Conservation (phyloP, 441 rosid species). For the Croton laevigatus region DNA sequence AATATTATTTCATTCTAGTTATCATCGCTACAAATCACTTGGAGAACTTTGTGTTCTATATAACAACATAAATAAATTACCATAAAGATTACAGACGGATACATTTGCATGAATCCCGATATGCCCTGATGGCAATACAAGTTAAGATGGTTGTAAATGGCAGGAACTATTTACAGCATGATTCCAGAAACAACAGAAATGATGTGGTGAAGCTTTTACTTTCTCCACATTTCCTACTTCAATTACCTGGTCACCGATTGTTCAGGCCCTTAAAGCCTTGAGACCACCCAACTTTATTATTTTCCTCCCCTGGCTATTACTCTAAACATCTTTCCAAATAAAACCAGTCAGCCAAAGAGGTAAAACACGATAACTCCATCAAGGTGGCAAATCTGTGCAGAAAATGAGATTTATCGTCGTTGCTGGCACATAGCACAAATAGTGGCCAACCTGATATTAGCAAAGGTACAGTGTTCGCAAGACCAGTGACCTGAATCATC, state of each 20-base stretch:
- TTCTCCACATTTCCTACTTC: slow-evolving; percentile 16
- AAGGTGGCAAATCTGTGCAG: slow-evolving; percentile 2
- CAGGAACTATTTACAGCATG: slow-evolving; percentile 25
- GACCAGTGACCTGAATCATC: slow-evolving; percentile 73
- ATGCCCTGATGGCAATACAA: background rate
- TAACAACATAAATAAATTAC: slow-evolving; percentile 16
- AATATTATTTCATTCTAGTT: slow-evolving; percentile 23
- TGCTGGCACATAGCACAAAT: slow-evolving; percentile 82
- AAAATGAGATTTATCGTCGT: slow-evolving; percentile 32
- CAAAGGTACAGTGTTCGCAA: slow-evolving; percentile 86
- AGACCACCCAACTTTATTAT: slow-evolving; percentile 3
- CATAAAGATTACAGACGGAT: slow-evolving; percentile 23
- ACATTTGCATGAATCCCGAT: slow-evolving; percentile 12
- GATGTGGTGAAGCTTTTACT: background rate
- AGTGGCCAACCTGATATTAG: slow-evolving; percentile 52
- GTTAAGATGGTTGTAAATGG: background rate
- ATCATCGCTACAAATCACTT: slow-evolving; percentile 14
- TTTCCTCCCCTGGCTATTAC: slow-evolving; percentile 7
- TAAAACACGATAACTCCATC: slow-evolving; percentile 3
- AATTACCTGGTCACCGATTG: slow-evolving; percentile 1
- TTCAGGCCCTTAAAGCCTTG: slow-evolving; percentile 3
- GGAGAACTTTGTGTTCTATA: slow-evolving; percentile 9
- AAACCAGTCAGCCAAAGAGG: slow-evolving; percentile 12
- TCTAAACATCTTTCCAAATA: slow-evolving; percentile 4
- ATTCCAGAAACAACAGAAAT: slow-evolving; percentile 15